A percentile compares a stretch with the other conserved stretches of the same genome.
Conservation (phyloP, 805 yeast species). For the Soucietia sequanensis region DNA sequence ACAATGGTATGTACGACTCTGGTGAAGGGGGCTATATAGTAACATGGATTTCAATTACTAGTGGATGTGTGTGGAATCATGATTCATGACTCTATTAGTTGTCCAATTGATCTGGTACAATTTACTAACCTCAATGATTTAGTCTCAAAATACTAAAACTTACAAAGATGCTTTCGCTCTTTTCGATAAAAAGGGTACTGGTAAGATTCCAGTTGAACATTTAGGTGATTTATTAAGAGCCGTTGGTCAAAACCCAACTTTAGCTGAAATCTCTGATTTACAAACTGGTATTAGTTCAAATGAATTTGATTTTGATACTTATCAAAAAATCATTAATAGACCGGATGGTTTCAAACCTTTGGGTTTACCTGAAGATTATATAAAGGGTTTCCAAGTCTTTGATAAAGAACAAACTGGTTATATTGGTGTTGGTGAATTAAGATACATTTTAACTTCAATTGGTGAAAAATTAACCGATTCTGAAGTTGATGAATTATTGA, state of each 20-base stretch:
- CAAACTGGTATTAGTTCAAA: conserved; percentile 43
- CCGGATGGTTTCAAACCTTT: conserved; percentile 86
- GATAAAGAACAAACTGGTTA: conserved; percentile 95
- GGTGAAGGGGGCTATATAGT: no score
- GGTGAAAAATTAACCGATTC: conserved; percentile 90
- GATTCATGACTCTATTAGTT: no score
- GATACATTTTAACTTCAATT: conserved; percentile 90
- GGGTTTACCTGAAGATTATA: conserved; percentile 88
- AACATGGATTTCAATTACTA: no score
- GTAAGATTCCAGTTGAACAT: conserved; percentile 77
- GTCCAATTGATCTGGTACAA: no score
- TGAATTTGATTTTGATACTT: conserved; percentile 73
- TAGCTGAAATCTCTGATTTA: conserved; percentile 70
- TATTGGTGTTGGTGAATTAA: conserved; percentile 95
- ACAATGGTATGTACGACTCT: no score
- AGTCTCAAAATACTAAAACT: conserved; percentile 47
- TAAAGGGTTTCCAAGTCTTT: conserved; percentile 91
- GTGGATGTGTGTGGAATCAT: no score
- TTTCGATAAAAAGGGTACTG: conserved; percentile 95
- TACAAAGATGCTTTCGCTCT: conserved; percentile 93
- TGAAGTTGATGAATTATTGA: conserved; percentile 94
- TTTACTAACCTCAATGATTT: conserved; percentile 20
- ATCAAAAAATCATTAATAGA: conserved; percentile 73
- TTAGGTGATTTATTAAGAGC: conserved; percentile 95
- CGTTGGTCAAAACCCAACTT: conserved; percentile 97